Percentiles rank a stretch among this genome's conserved stretches.
Evolutionary conservation across 2,329 filamentous ascomycete genomes (phyloP).

Genomic region (Paecilomyces fulvus): DNA sequence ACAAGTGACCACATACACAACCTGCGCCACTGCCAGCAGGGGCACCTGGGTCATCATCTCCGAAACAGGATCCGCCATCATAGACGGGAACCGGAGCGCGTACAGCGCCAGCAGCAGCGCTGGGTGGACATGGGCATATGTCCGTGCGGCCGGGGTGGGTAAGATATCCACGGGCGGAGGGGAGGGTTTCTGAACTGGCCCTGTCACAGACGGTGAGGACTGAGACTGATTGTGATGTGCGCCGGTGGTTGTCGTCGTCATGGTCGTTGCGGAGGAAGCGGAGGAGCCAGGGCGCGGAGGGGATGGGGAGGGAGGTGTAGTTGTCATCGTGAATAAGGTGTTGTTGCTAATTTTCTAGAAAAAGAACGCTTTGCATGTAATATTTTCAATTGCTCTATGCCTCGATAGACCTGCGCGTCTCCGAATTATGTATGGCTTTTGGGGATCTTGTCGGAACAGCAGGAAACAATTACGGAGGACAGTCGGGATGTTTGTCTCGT

Average conservation of each 20-base stretch:
- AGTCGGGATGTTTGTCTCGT: background rate
- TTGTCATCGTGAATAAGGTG: slow-evolving; percentile 5
- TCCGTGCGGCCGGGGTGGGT: slow-evolving; percentile 39
- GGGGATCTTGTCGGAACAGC: background rate
- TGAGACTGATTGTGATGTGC: slow-evolving; percentile 7
- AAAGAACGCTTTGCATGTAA: background rate
- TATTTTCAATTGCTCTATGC: background rate
- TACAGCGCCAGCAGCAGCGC: slow-evolving; percentile 57
- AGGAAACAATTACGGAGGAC: background rate
- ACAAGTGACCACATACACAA: slow-evolving; percentile 49
- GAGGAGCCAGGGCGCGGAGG: slow-evolving; percentile 1
- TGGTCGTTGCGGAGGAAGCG: slow-evolving; percentile 3
- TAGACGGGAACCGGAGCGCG: slow-evolving; percentile 52
- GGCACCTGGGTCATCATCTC: slow-evolving; percentile 55
- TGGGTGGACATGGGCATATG: slow-evolving; percentile 61
- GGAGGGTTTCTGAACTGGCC: slow-evolving; percentile 12
- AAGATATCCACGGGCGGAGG: slow-evolving; percentile 40
- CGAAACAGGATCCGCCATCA: slow-evolving; percentile 62
- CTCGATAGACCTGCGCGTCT: background rate
- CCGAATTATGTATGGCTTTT: background rate
- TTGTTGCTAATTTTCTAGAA: background rate
- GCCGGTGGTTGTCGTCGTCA: slow-evolving; percentile 9
- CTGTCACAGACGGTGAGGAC: slow-evolving; percentile 6
- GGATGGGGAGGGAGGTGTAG: slow-evolving; percentile 6
- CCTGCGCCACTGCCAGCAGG: slow-evolving; percentile 57